Evolutionary conservation across 257 asterid species (phyloP).

Genomic region (Eucommia ulmoides): DNA sequence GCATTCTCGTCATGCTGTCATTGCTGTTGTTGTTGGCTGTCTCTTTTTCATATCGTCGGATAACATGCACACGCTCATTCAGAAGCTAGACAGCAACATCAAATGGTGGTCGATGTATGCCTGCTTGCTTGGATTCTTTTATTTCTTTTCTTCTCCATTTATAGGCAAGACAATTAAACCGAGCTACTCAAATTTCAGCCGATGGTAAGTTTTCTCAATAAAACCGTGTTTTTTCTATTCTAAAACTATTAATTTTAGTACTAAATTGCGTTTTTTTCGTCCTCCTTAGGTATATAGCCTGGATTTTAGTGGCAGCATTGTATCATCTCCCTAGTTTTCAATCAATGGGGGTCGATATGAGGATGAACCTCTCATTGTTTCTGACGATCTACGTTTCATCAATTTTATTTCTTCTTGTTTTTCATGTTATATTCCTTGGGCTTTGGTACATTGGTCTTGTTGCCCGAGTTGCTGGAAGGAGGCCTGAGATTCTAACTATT

Average conservation of each 20-base stretch:
- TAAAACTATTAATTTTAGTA: too few species aligned
- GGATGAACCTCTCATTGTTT: constrained; percentile 93
- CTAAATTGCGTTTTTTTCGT: too few species aligned
- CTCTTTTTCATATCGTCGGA: constrained; percentile 95
- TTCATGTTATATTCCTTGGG: constrained; percentile 81
- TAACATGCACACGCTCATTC: constrained; percentile 89
- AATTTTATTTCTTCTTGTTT: constrained; percentile 77
- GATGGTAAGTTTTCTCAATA: constrained; percentile 43
- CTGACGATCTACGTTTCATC: constrained; percentile 78
- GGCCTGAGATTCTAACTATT: constrained; percentile 77
- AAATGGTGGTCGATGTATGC: constrained; percentile 99
- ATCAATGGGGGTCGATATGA: constrained; percentile 97
- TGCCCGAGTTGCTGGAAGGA: constrained; percentile 92
- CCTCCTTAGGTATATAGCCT: constrained; percentile 91
- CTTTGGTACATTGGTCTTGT: constrained; percentile 95
- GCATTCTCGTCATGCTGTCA: constrained; percentile 91
- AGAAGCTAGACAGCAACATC: constrained; percentile 91
- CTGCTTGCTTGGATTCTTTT: constrained; percentile 95
- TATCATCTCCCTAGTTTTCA: constrained; percentile 99
- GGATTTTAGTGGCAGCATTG: constrained; percentile 89
- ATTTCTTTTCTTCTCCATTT: constrained; percentile 95
- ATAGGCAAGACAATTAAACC: constrained; percentile 95
- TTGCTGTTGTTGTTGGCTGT: constrained; percentile 92
- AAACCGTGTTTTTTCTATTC: not conserved
- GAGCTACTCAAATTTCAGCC: constrained; percentile 92